Evolutionary conservation across 768 basidiomycete species (phyloP), one percentile per base, ranked within the genome.

Genomic region (Pleurotus giganteus): DNA sequence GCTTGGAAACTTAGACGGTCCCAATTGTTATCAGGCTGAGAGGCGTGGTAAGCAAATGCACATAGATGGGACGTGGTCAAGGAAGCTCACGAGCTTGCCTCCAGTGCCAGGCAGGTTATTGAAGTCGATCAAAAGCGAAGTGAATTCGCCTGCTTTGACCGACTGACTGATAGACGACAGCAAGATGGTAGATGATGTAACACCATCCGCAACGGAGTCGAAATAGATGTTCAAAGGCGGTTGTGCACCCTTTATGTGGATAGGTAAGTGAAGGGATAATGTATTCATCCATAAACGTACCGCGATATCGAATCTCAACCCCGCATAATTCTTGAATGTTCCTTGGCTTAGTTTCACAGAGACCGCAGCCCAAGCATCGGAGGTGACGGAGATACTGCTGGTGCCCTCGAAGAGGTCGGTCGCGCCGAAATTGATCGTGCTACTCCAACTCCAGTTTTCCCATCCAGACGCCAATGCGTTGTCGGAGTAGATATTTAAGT

Each of bases 361-460:
- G 26, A 81, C 55, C 1, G 80, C 81, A 39, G 76, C 67, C 55
- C 63, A 82, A 23, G 70, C 70, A 1, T 54, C 41, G 2, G 80
- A 79, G 61, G 66, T 74, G 43, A 77, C 70, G 24, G 72, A 76
- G 47, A 80, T 70, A 45, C 74, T 74, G 62, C 72, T 75, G 3
- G 67, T 61, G 9, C 79, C 79, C 46, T 70, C 65, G 37, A 69
- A 64, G 15, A 76, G 47, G 59, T 78, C 78, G 3, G 77, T 79
- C 6, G 78, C 75, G 17, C 67, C 74, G 54, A 69, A 79, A 63
- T 75, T 61, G 47, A 79, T 66, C 28, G 61, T 67, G 34, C 69
- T 73, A 55, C 73, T 67, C 79, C 79, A 81, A 56, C 75, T 76
- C 79, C 79, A 81, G 64, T 81, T 69, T 54, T 81, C 71, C 78